Evolutionary conservation across 345 rosid genomes (phyloP).

Genomic region (Linum trigynum): DNA sequence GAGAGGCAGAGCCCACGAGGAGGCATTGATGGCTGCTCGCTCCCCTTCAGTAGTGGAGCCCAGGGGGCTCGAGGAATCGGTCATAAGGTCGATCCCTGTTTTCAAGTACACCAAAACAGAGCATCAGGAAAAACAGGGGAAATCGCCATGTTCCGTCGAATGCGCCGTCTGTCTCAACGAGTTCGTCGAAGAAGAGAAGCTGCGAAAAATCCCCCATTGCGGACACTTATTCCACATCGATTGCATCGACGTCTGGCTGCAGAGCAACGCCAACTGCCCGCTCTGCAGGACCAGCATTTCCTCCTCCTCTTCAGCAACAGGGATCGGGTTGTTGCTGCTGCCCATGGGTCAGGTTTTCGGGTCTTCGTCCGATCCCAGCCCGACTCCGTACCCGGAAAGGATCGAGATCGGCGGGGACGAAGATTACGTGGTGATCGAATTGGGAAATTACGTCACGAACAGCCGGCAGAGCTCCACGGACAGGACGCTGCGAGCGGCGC

Average conservation of each 20-base stretch:
- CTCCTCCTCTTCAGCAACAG: conserved; percentile 9
- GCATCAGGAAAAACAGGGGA: neutral
- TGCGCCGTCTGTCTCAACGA: conserved; percentile 80
- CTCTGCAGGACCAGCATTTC: conserved; percentile 77
- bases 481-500: conserved; percentile 29
- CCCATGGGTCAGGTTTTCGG: conserved; percentile 10
- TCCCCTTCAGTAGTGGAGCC: conserved; percentile 33
- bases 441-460: conserved; percentile 21
- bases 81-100: conserved; percentile 72
- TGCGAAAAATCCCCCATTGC: conserved; percentile 61
- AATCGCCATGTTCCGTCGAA: conserved; percentile 31
- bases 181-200: conserved; percentile 75
- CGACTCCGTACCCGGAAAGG: conserved; percentile 16
- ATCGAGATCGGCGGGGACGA: conserved; percentile 33
- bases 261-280: conserved; percentile 79
- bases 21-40: conserved; percentile 31
- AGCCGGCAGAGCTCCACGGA: conserved; percentile 13
- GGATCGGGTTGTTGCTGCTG: conserved; percentile 10
- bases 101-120: conserved; percentile 47
- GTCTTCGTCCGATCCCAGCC: conserved; percentile 22
- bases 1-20: conserved; percentile 32
- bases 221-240: conserved; percentile 81
- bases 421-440: conserved; percentile 65
- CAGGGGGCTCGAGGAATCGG: conserved; percentile 72
- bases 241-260: conserved; percentile 93